phyloP scores from a whole-genome alignment of 2,329 filamentous ascomycete species.

The Diaporthe nobilis region DNA sequence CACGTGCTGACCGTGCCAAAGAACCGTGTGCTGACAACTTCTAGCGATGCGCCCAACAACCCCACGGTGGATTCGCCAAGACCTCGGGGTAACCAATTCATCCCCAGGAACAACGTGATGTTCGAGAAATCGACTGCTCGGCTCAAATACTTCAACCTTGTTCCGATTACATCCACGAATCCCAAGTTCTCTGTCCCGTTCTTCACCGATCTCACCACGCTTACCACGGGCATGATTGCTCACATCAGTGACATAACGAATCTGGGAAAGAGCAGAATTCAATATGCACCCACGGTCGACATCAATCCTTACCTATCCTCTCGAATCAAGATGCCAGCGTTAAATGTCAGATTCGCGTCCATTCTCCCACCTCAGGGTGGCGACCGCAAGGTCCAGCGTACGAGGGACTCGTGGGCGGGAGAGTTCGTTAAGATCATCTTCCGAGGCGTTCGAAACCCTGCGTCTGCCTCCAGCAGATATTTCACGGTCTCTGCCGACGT shows the following conservation, averaged over 20 bases:
- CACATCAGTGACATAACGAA: conserved; percentile 65
- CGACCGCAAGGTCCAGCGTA: conserved; percentile 43
- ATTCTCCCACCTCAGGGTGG: conserved; percentile 49
- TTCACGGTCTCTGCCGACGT: conserved; percentile 65
- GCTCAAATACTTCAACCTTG: conserved; percentile 49
- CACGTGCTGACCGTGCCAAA: neutral
- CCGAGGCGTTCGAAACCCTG: conserved; percentile 56
- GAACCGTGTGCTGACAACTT: neutral
- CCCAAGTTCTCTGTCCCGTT: conserved; percentile 63
- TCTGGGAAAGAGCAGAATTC: conserved; percentile 61
- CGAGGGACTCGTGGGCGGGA: conserved; percentile 67
- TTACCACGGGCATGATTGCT: conserved; percentile 65
- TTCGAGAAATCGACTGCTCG: conserved; percentile 47
- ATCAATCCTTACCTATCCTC: conserved; percentile 57
- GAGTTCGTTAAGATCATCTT: conserved; percentile 73
- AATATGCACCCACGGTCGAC: conserved; percentile 51
- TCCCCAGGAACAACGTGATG: conserved; percentile 30
- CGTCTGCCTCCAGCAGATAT: conserved; percentile 24
- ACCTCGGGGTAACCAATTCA: conserved; percentile 27
- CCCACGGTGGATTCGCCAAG: conserved; percentile 14
- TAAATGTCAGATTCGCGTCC: conserved; percentile 65
- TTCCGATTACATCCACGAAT: conserved; percentile 43
- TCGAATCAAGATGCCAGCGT: conserved; percentile 62
- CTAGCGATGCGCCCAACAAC: conserved; percentile 22
- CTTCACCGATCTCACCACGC: conserved; percentile 66